Conservation (phyloP, 305 asterid genomes). For the Fraxinus sp. region DNA sequence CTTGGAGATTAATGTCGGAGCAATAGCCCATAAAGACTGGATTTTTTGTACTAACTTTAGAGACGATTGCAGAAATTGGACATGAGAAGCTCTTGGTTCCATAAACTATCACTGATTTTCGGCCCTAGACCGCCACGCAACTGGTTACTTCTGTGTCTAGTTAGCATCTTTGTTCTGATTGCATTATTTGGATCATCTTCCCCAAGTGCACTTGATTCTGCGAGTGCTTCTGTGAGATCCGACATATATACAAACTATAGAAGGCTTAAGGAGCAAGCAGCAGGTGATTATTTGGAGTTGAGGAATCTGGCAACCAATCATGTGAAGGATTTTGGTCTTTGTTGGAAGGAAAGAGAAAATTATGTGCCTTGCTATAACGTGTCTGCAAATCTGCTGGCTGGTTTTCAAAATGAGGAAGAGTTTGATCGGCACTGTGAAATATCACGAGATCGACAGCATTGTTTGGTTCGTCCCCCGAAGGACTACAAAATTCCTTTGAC, state of each 20-base stretch:
- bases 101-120: slow-evolving; percentile 47
- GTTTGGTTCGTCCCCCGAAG: slow-evolving; percentile 90
- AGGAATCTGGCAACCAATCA: slow-evolving; percentile 52
- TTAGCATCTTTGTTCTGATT: slow-evolving; percentile 58
- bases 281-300: slow-evolving; percentile 72
- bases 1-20: slow-evolving; percentile 47
- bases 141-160: slow-evolving; percentile 70
- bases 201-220: slow-evolving; percentile 52
- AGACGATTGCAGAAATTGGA: slow-evolving; percentile 49
- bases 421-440: slow-evolving; percentile 89
- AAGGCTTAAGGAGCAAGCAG: slow-evolving; percentile 71
- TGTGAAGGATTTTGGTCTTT: slow-evolving; percentile 62
- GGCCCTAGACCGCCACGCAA: slow-evolving; percentile 82
- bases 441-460: slow-evolving; percentile 52
- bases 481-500: slow-evolving; percentile 89
- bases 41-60: slow-evolving; percentile 17
- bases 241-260: slow-evolving; percentile 60
- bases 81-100: slow-evolving; percentile 89
- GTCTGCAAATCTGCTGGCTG: slow-evolving; percentile 70
- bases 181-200: slow-evolving; percentile 66
- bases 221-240: slow-evolving; percentile 41
- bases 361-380: slow-evolving; percentile 93
- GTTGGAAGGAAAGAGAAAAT: slow-evolving; percentile 88
- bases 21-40: slow-evolving; percentile 34
- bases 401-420: slow-evolving; percentile 83